These are phyloP conservation scores for Neurospora discreta DNA, from an alignment of 495 filamentous ascomycete species.

Conservation along the genomic window DNA sequence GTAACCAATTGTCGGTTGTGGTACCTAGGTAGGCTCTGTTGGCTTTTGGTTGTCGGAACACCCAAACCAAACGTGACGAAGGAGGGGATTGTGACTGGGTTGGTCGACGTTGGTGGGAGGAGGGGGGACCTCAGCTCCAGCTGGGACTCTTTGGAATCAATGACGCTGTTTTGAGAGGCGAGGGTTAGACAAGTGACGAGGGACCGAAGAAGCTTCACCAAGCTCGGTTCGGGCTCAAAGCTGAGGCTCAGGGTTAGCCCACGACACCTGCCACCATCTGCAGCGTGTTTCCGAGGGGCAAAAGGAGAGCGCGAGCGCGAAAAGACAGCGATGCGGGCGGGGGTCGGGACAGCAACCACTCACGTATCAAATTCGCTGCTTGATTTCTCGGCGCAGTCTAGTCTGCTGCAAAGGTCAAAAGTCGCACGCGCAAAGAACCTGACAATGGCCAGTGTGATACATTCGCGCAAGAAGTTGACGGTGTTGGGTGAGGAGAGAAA, in stretches of 20 bases:
- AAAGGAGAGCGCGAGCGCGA: background rate
- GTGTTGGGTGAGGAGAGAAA: background rate
- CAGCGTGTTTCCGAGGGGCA: background rate
- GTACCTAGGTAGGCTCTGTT: background rate
- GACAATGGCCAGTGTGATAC: background rate
- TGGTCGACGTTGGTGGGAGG: background rate
- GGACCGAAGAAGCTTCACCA: background rate
- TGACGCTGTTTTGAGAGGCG: background rate
- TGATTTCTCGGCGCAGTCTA: background rate
- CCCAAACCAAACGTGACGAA: background rate
- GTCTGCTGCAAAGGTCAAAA: background rate
- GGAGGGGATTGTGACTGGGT: background rate
- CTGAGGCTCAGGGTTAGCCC: background rate
- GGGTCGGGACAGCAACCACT: background rate
- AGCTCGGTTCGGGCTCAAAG: background rate
- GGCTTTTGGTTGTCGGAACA: background rate
- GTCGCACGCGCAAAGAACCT: background rate
- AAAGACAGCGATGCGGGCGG: background rate
- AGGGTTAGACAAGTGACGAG: background rate
- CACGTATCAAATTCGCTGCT: background rate
- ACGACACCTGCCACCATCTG: background rate
- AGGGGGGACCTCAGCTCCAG: background rate
- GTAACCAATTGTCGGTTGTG: background rate
- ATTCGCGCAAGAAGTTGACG: background rate
- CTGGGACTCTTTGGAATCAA: background rate